phyloP scores from a whole-genome alignment of 2,329 filamentous ascomycete species.

The Phyllosticta ampelicida region DNA sequence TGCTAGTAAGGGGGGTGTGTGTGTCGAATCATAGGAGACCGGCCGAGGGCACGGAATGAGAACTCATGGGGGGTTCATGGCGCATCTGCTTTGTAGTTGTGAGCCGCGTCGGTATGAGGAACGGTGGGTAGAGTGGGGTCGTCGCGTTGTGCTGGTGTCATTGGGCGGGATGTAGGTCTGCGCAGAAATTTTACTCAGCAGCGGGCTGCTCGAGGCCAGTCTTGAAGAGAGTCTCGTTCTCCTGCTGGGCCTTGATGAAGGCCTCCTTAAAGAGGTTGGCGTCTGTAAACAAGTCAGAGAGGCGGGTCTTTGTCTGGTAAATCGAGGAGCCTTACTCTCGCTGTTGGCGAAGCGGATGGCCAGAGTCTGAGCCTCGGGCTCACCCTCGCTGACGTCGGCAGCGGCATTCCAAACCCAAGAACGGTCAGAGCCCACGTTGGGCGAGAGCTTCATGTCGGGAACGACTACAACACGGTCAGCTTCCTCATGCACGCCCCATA shows the following conservation, averaged over 20 bases:
- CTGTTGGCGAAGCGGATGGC: constrained; percentile 97
- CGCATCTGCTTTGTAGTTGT: background rate
- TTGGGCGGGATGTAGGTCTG: background rate
- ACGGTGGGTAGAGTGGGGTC: background rate
- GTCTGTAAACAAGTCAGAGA: constrained; percentile 45
- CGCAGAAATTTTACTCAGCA: background rate
- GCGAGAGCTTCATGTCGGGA: constrained; percentile 96
- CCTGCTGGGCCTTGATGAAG: constrained; percentile 92
- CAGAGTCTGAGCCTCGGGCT: constrained; percentile 89
- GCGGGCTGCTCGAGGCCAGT: background rate
- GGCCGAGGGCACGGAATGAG: background rate
- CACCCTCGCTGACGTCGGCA: constrained; percentile 95
- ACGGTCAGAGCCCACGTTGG: constrained; percentile 95
- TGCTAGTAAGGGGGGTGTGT: background rate
- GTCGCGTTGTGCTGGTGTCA: constrained; percentile 1
- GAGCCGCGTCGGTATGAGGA: background rate
- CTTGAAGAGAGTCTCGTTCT: constrained; percentile 80
- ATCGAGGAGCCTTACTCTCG: constrained; percentile 60
- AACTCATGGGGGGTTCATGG: background rate
- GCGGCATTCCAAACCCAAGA: constrained; percentile 99
- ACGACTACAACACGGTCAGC: constrained; percentile 52
- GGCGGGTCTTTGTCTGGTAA: constrained; percentile 10
- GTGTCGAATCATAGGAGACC: background rate
- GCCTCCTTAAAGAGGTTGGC: constrained; percentile 96
- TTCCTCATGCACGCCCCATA: constrained; percentile 8